Conservation (phyloP, 495 filamentous ascomycete species). For the Neurospora africana region DNA sequence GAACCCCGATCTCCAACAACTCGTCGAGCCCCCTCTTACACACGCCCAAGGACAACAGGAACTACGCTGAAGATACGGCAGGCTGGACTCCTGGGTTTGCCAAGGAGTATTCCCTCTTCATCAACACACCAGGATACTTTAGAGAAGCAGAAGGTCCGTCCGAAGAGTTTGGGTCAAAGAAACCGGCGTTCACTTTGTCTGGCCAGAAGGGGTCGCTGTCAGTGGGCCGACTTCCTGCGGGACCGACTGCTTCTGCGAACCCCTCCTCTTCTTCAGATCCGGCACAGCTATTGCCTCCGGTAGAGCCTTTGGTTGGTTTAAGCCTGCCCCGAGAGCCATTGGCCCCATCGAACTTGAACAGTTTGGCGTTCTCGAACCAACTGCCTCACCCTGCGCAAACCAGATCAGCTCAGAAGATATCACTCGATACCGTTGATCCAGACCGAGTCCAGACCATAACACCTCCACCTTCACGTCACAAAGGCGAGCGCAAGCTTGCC, state of each 20-base stretch:
- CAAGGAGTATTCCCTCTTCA: constrained; percentile 48
- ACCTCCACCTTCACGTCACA: constrained; percentile 40
- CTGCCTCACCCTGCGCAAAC: constrained; percentile 15
- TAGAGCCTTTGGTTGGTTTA: constrained; percentile 36
- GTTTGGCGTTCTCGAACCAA: constrained; percentile 9
- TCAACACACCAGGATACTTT: constrained; percentile 41
- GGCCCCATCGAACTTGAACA: constrained; percentile 28
- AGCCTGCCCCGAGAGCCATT: constrained; percentile 6
- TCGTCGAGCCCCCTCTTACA: constrained; percentile 56
- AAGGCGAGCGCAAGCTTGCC: constrained; percentile 40
- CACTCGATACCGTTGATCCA: constrained; percentile 25
- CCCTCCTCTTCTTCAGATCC: constrained; percentile 43
- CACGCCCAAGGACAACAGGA: constrained; percentile 48
- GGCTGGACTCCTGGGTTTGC: constrained; percentile 47
- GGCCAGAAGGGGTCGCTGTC: constrained; percentile 31
- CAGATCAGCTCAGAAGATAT: constrained; percentile 28
- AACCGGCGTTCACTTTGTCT: constrained; percentile 20
- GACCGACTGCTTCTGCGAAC: constrained; percentile 47
- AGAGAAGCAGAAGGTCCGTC: constrained; percentile 30
- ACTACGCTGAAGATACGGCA: constrained; percentile 36
- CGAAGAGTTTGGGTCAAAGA: constrained; percentile 26
- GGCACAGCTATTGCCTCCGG: constrained; percentile 41
- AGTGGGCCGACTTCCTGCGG: constrained; percentile 27
- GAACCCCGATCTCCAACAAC: constrained; percentile 55
- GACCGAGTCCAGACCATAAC: constrained; percentile 38